phyloP scores from a whole-genome alignment of 2,329 filamentous ascomycete genomes.

The Aspergillus sp. region DNA sequence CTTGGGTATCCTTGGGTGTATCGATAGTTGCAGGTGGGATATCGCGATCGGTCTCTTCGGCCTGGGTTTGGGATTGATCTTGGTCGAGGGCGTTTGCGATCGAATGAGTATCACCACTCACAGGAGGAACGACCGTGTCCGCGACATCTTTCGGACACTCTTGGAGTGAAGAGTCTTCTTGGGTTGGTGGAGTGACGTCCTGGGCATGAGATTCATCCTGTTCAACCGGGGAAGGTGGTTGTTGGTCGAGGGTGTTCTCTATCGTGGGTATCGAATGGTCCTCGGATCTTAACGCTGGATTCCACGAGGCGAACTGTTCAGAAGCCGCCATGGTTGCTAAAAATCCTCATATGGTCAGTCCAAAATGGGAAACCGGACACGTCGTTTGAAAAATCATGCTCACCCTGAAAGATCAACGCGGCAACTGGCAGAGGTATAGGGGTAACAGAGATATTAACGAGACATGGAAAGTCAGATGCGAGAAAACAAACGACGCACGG shows the following conservation, averaged over 20 bases:
- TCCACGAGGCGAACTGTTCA: conserved; percentile 45
- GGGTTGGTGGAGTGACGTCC: neutral
- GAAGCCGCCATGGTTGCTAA: conserved; percentile 23
- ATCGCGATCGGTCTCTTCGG: neutral
- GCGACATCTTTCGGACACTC: neutral
- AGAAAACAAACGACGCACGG: neutral
- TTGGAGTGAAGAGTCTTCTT: neutral
- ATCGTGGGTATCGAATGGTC: conserved; percentile 16
- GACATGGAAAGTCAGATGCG: conserved; percentile 9
- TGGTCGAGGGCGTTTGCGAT: neutral
- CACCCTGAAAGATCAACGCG: conserved; percentile 17
- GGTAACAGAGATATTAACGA: neutral
- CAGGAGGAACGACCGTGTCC: neutral
- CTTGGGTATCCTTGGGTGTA: neutral
- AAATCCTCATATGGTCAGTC: conserved; percentile 9
- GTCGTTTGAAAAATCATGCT: conserved; percentile 15
- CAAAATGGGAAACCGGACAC: conserved; percentile 19
- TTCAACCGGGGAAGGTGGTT: neutral
- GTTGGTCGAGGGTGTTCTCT: conserved; percentile 9
- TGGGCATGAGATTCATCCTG: neutral
- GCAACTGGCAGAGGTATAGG: conserved; percentile 9
- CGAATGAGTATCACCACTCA: neutral
- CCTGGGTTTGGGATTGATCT: neutral
- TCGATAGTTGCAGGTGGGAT: neutral
- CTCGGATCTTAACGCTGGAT: conserved; percentile 54